Base-by-base conservation (phyloP, 2,329 filamentous ascomycete genomes). In the Paracamarosporium sp. region DNA sequence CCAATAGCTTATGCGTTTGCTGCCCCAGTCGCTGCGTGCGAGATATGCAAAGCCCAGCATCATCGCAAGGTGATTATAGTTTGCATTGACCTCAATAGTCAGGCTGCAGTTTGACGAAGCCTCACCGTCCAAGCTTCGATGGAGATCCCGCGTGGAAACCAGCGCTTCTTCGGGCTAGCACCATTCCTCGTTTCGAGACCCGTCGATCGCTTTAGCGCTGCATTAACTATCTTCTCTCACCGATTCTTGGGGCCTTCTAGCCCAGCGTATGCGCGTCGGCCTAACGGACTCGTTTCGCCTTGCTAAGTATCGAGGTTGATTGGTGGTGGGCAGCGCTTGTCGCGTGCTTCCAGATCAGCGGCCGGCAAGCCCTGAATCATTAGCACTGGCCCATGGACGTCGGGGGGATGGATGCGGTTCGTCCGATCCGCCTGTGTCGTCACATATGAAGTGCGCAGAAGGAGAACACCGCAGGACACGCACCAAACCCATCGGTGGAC, bases 161-260 rank as follows among this genome's bases (percentile, higher is more conserved):
- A 40, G 12, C 3, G 17, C 17, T 11, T 11, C 7, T 20, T 28
- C 4, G 17, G n/a, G n/a, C n/a, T 20, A 33, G 17, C 28, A 5
- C 44, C 4, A 7, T 27, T 24, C 5, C 44, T 33, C 28, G 44
- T 15, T 12, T 15, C 17, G 28, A 31, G 27, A 13, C 28, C n/a
- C 11, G 44, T 22, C 28, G 44, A 47, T 47, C 27, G 4, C 8
- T 47, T 47, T 33, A 33, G 28, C 2, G 30, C 28, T 28, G 17
- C 44, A n/a, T n/a, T n/a, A n/a, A n/a, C n/a, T n/a, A n/a, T n/a
- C n/a, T n/a, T n/a, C 27, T 4, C 27, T 47, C 44, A 24, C 20
- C 44, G 44, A 28, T 47, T 47, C 44, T 35, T 33, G 44, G 44
- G n/a, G 44, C 17, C 28, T 47, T 47, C 44, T 47, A 47, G 44